A percentile compares a stretch with the other conserved stretches of the same genome.
Evolutionary conservation across 208 protist species (phyloP).

Genomic region (Trypanosoma brucei): DNA sequence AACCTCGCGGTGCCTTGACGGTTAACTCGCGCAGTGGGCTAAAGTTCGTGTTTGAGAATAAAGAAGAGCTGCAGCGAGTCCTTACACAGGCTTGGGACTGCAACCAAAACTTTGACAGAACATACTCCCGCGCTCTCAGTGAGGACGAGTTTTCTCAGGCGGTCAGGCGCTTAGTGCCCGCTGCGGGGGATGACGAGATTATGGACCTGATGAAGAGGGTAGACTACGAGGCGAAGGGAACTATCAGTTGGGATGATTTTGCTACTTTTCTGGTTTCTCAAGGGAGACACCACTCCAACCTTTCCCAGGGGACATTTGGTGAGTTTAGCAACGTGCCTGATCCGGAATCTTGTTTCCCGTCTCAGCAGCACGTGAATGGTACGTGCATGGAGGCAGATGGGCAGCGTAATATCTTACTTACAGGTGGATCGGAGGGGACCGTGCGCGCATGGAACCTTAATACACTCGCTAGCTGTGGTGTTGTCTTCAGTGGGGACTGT

Average conservation of each 20-base stretch:
- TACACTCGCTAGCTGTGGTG: conserved; percentile 43
- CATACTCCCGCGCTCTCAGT: conserved; percentile 28
- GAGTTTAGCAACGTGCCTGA: conserved; percentile 39
- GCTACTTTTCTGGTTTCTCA: conserved; percentile 71
- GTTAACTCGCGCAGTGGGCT: not conserved
- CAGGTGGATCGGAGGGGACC: conserved; percentile 62
- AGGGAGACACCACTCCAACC: conserved; percentile 48
- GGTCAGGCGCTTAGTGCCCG: conserved; percentile 28
- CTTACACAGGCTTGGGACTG: not conserved
- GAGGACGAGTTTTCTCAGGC: conserved; percentile 25
- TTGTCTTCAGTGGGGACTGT: conserved; percentile 50
- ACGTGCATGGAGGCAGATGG: conserved; percentile 44
- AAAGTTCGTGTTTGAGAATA: not conserved
- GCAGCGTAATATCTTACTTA: conserved; percentile 50
- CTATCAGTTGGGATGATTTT: conserved; percentile 73
- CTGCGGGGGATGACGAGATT: conserved; percentile 37
- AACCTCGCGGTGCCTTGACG: too few species aligned
- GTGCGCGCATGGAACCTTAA: conserved; percentile 67
- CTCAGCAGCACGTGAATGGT: conserved; percentile 25
- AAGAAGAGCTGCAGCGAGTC: conserved; percentile 11
- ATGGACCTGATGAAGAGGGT: conserved; percentile 64
- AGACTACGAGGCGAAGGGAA: conserved; percentile 59
- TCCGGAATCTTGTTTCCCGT: conserved; percentile 25
- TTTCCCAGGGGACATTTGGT: conserved; percentile 37
- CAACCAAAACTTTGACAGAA: not conserved